Evolutionary conservation across 768 basidiomycete genomes (phyloP), one percentile per base, ranked within the genome.

Genomic region (Suillus brevipes): DNA sequence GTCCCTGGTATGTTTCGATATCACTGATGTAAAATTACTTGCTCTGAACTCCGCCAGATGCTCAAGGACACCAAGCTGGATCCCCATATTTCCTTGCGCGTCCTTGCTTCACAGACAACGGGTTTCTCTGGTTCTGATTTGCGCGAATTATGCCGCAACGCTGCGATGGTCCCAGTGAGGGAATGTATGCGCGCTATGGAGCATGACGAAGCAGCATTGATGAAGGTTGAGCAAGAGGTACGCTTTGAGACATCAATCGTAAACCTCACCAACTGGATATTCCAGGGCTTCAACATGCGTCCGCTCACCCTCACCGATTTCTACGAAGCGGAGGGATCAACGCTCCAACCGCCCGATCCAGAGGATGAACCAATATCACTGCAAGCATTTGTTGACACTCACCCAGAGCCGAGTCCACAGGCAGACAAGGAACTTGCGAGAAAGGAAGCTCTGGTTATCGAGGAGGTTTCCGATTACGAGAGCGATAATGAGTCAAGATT

Each of bases 91-190:
- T 80, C 86, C 0, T 71, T 96, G 20, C 75, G 82, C 10, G 58
- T 73, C 1, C 84, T 99, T 5, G 95, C 94, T 3, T 77, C 82
- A 20, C 81, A 83, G 38, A 86, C 95, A 1, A 86, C 87, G 25
- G 91, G 93, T 2, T 79, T 87, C 31, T 96, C 95, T 2, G 96
- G 97, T 5, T 95, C 94, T 3, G 97, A 98, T 75, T 78, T 99
- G 62, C 87, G 89, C 70, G 97, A 99, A 78, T 81, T 96, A 16
- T 98, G 96, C 75, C 84, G 97, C 62, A 95, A 89, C 69, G 96
- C 97, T 1, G 95, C 94, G 0, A 97, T 98, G 95, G 85, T 89
- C 1, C 94, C 95, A 6, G 90, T 96, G 25, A 86, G 93, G 34
- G 94, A 96, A 72, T 90, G 87, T 69, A 88, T 95, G 82, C 82